Conservation (phyloP, 169 alveolate genomes). For the Plasmodium cynomolgi region DNA sequence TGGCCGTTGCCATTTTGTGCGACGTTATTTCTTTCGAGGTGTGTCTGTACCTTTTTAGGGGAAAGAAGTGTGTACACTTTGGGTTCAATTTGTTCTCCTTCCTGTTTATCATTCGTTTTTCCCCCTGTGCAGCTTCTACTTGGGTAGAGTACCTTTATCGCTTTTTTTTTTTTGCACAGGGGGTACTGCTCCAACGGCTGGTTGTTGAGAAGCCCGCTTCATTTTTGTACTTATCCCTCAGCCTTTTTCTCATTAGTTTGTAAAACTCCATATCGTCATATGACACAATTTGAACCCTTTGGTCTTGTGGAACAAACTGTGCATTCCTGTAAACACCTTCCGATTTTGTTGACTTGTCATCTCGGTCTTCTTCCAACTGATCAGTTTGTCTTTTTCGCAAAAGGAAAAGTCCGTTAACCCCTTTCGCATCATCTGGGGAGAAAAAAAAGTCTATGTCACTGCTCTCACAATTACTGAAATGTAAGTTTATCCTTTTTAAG, state of each 20-base stretch:
- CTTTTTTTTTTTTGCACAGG: background rate
- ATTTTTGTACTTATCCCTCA: constrained; percentile 2
- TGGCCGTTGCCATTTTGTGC: background rate
- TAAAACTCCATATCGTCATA: constrained; percentile 50
- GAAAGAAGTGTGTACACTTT: background rate
- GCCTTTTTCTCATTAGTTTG: background rate
- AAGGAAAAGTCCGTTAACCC: background rate
- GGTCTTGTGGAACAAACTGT: background rate
- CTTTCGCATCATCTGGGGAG: background rate
- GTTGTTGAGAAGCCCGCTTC: background rate
- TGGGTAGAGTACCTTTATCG: background rate
- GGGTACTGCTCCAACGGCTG: background rate
- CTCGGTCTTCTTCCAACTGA: background rate
- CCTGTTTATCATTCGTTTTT: background rate
- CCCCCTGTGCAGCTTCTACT: background rate
- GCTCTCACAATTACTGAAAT: background rate
- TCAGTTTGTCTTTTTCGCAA: background rate
- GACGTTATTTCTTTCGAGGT: background rate
- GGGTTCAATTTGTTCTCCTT: background rate
- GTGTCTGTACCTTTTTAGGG: background rate
- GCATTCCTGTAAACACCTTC: constrained; percentile 5
- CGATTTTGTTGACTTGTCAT: constrained; percentile 22
- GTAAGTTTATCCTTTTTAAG: constrained; percentile 6
- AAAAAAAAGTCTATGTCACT: background rate
- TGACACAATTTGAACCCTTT: background rate